Conservation (phyloP, 305 asterid species). For the Striga hermonthica region DNA sequence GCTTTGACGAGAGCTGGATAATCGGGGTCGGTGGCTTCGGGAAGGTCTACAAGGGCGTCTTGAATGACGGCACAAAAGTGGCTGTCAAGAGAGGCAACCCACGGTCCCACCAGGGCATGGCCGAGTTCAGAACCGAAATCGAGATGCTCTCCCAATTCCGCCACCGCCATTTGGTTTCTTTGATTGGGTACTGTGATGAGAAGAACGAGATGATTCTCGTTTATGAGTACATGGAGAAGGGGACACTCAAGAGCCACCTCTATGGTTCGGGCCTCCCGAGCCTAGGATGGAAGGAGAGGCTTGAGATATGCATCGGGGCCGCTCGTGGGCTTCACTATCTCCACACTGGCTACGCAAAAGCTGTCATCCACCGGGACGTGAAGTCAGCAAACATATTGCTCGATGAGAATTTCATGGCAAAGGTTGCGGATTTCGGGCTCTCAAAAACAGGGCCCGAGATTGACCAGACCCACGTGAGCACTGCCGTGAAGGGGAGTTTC, state of each 20-base stretch:
- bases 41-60: slow-evolving; percentile 61
- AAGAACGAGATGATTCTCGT: slow-evolving; percentile 44
- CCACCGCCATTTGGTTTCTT: slow-evolving; percentile 44
- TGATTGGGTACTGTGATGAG: slow-evolving; percentile 44
- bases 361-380: slow-evolving; percentile 41
- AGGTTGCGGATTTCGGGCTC: slow-evolving; percentile 46
- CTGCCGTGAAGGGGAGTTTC: slow-evolving; percentile 73
- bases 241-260: slow-evolving; percentile 50
- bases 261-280: slow-evolving; percentile 47
- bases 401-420: slow-evolving; percentile 41
- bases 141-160: slow-evolving; percentile 47
- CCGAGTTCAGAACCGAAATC: slow-evolving; percentile 45
- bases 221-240: slow-evolving; percentile 43
- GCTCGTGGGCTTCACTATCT: slow-evolving; percentile 45
- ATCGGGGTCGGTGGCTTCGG: slow-evolving; percentile 80
- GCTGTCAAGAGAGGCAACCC: slow-evolving; percentile 70
- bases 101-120: slow-evolving; percentile 57
- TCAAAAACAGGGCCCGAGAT: slow-evolving; percentile 45
- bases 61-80: slow-evolving; percentile 48
- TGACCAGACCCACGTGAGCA: slow-evolving; percentile 44
- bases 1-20: slow-evolving; percentile 56
- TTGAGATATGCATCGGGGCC: slow-evolving; percentile 48
- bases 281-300: slow-evolving; percentile 71
- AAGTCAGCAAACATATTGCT: slow-evolving; percentile 43
- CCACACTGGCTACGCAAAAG: slow-evolving; percentile 38